Conservation (phyloP, 768 basidiomycete genomes). For the Auricularia sp. region DNA sequence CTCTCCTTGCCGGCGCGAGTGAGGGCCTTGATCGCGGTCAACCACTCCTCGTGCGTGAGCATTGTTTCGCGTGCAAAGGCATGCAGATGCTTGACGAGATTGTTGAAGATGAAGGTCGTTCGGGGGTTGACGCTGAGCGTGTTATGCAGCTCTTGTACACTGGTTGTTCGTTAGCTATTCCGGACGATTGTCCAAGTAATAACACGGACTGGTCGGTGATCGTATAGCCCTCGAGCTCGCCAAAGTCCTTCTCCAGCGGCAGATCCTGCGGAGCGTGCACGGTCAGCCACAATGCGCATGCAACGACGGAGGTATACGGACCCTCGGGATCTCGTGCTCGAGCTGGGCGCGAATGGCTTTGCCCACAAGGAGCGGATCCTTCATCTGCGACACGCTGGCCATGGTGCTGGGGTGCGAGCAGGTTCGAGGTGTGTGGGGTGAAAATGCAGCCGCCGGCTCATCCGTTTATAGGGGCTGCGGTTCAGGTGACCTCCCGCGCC, state of each 20-base stretch:
- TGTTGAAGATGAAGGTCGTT: conserved; percentile 20
- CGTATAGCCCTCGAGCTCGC: conserved; percentile 23
- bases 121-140: conserved; percentile 20
- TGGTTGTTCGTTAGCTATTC: neutral
- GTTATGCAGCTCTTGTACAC: conserved; percentile 20
- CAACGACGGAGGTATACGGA: neutral
- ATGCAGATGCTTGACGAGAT: conserved; percentile 26
- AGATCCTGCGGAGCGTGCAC: conserved; percentile 13
- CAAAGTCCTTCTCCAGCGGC: conserved; percentile 25
- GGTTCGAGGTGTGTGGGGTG: neutral
- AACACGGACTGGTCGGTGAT: conserved; percentile 21
- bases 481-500: neutral
- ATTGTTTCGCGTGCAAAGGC: conserved; percentile 28
- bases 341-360: conserved; percentile 27
- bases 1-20: conserved; percentile 30
- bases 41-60: conserved; percentile 31
- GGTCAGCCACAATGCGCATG: neutral
- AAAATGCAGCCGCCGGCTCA: neutral
- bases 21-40: conserved; percentile 25
- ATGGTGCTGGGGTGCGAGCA: conserved; percentile 6
- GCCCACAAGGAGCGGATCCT: conserved; percentile 23
- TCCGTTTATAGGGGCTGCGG: neutral
- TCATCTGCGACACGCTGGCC: conserved; percentile 23
- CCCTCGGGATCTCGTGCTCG: conserved; percentile 19
- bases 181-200: neutral